Percentiles rank a stretch among this genome's conserved stretches.
Evolutionary conservation across 768 basidiomycete species (phyloP).

Genomic region (Tephrocybe sp.): DNA sequence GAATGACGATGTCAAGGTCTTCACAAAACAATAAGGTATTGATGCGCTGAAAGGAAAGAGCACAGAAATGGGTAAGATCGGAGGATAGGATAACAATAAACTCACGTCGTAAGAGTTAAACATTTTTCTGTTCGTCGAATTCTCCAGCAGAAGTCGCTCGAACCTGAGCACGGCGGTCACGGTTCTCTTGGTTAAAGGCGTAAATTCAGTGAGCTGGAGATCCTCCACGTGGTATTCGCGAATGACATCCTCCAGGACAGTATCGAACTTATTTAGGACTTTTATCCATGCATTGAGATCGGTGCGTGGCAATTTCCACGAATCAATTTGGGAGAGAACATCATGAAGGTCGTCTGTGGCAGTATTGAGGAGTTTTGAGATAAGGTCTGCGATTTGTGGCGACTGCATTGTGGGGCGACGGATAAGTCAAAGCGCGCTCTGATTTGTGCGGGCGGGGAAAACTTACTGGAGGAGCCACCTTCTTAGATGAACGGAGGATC

Average conservation of each 20-base stretch:
- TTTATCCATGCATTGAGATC: conserved; percentile 97
- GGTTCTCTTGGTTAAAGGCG: conserved; percentile 66
- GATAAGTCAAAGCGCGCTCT: conserved; percentile 19
- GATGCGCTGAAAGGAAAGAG: conserved; percentile 59
- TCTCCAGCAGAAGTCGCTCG: conserved; percentile 87
- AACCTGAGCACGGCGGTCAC: conserved; percentile 85
- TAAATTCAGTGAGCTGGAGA: conserved; percentile 78
- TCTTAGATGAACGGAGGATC: conserved; percentile 85
- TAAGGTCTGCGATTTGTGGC: conserved; percentile 78
- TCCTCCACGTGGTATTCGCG: conserved; percentile 83
- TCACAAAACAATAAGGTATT: conserved; percentile 85
- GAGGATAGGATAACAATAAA: conserved; percentile 17
- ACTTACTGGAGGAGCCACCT: conserved; percentile 73
- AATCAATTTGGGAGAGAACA: conserved; percentile 64
- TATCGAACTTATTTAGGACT: conserved; percentile 94
- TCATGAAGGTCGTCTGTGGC: conserved; percentile 69
- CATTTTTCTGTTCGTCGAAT: conserved; percentile 96
- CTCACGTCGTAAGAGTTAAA: conserved; percentile 96
- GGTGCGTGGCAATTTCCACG: conserved; percentile 94
- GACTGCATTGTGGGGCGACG: conserved; percentile 44
- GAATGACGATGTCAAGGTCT: conserved; percentile 84
- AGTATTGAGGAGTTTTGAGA: conserved; percentile 63
- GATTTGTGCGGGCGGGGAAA: conserved; percentile 15
- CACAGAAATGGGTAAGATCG: conserved; percentile 9
- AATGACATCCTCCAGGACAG: conserved; percentile 79